Conservation (phyloP, 176 grass and related monocot genomes). For the Echinochloa phyllopogon region DNA sequence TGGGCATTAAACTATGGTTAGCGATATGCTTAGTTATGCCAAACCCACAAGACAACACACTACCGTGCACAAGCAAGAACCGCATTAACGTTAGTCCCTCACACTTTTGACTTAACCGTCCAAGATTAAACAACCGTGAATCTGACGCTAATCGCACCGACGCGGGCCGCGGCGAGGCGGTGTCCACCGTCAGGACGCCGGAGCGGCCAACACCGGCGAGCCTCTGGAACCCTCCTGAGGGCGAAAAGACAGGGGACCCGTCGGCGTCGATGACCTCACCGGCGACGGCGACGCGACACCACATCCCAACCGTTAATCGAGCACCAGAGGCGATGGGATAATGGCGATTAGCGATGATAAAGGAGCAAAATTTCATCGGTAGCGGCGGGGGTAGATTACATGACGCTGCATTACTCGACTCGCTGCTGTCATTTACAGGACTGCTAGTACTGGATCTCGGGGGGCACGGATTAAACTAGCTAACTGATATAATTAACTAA, state of each 20-base stretch:
- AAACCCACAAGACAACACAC: background rate
- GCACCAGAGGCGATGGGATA: background rate
- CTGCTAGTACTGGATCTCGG: slow-evolving; percentile 14
- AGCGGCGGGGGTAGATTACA: slow-evolving; percentile 11
- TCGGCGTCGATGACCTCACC: slow-evolving; percentile 42
- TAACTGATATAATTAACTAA: slow-evolving; percentile 17
- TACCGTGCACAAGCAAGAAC: slow-evolving; percentile 1
- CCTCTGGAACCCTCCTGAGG: slow-evolving; percentile 26
- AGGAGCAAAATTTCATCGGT: slow-evolving; percentile 43
- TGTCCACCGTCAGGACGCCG: background rate
- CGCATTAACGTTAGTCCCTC: background rate
- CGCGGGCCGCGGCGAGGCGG: background rate
- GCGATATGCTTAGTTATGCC: background rate
- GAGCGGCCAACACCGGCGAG: background rate
- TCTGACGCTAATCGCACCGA: background rate
- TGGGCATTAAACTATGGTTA: background rate
- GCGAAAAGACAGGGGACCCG: background rate
- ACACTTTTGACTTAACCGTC: background rate
- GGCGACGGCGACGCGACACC: slow-evolving; percentile 37
- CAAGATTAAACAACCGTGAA: background rate
- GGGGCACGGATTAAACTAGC: slow-evolving; percentile 22
- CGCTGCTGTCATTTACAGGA: slow-evolving; percentile 38
- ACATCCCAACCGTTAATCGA: background rate
- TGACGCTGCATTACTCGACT: slow-evolving; percentile 16
- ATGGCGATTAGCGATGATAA: background rate